These are phyloP conservation scores for Podila verticillata DNA, from an alignment of 192 early-diverging fungal species.

Conservation along the genomic window DNA sequence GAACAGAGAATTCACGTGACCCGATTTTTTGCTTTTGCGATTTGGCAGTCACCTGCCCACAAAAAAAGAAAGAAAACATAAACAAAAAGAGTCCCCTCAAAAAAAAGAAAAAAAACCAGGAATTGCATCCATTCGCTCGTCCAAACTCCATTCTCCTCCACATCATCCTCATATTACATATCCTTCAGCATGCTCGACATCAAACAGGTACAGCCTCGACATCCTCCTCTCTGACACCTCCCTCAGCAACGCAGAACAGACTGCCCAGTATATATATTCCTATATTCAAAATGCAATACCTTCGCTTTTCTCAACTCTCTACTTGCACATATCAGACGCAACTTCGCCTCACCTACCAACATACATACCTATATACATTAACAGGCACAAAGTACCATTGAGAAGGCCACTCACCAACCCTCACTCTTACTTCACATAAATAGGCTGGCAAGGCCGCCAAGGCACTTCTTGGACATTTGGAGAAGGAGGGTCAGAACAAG, in stretches of 20 bases:
- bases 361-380: too few relatives aligned
- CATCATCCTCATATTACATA: constrained; percentile 9
- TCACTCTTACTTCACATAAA: not conserved
- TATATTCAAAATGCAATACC: too few relatives aligned
- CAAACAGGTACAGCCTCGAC: constrained; percentile 21
- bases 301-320: too few relatives aligned
- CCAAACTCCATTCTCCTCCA: constrained; percentile 3
- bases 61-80: not conserved
- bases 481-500: constrained; percentile 52
- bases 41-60: too few relatives aligned
- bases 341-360: too few relatives aligned
- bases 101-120: not conserved
- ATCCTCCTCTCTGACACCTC: not conserved
- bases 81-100: not conserved
- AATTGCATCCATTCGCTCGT: constrained; percentile 5
- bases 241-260: too few relatives aligned
- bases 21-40: not conserved
- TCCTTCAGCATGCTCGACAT: constrained; percentile 19
- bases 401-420: not conserved
- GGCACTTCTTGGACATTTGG: constrained; percentile 61
- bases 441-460: constrained; percentile 66
- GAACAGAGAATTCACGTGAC: not conserved
- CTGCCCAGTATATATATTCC: too few relatives aligned
- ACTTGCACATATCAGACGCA: too few relatives aligned
- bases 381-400: too few relatives aligned